These are phyloP conservation scores for Xylaria sp. DNA, from an alignment of 2,329 filamentous ascomycete species.

Conservation along the genomic window DNA sequence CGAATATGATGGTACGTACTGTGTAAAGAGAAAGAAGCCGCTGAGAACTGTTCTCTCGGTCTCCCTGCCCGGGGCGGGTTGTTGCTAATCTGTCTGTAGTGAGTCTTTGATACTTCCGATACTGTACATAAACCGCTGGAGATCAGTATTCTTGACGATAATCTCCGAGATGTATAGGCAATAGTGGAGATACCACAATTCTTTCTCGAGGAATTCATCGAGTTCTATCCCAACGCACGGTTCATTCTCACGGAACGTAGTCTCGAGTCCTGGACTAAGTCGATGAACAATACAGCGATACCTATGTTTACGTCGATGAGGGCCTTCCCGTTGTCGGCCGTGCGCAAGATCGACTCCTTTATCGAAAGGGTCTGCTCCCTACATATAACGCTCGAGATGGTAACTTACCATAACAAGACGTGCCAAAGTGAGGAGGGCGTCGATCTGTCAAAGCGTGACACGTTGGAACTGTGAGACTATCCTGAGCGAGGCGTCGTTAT, in stretches of 20 bases:
- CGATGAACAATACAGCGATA: constrained; percentile 44
- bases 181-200: constrained; percentile 43
- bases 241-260: constrained; percentile 51
- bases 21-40: background rate
- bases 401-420: constrained; percentile 32
- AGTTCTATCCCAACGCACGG: constrained; percentile 47
- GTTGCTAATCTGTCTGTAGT: constrained; percentile 17
- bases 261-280: constrained; percentile 46
- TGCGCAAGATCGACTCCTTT: constrained; percentile 40
- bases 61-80: no score
- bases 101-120: constrained; percentile 3
- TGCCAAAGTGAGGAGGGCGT: constrained; percentile 24
- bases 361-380: constrained; percentile 35
- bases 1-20: constrained; percentile 40
- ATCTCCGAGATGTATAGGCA: constrained; percentile 18
- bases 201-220: constrained; percentile 46
- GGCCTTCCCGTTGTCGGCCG: constrained; percentile 44
- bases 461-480: constrained; percentile 28
- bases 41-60: background rate
- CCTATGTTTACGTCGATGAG: constrained; percentile 28
- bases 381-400: constrained; percentile 31
- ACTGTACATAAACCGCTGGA: background rate
- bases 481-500: background rate
- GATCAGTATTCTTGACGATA: background rate
- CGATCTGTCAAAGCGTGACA: constrained; percentile 27